Base-by-base conservation (phyloP, 78 protist species). In the Dictyostelium brefeldianum region DNA sequence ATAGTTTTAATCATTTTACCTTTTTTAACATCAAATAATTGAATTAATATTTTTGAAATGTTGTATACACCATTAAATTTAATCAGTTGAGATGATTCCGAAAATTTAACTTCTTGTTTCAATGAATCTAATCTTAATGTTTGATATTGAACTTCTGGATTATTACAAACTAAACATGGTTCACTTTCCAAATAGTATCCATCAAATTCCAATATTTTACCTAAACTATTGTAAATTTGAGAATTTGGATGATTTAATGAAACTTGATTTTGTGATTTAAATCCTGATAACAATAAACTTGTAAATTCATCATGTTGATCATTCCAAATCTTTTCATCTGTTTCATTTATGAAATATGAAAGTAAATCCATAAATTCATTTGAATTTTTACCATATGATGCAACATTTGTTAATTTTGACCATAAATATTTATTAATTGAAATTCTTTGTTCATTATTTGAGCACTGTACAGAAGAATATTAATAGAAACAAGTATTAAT, bases 111-210 rank as follows among this genome's bases (percentile, higher is more conserved):
- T 79, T 97, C 98, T 43, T 95, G 96, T 36, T 70, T 50, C 36
- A 97, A 27, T 6, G 56, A 2, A 22, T 79, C 96, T 18, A 97
- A 77, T 69, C 83, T 27, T 43, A 9, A 6, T 9, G 59, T 29
- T 56, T 56, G 67, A 27, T 93, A 67, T 31, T 94, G 97, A 17
- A 71, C 75, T 48, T 96, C 97, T 31, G 96, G 95, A 56, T 78
- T 77, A 46, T 29, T 64, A 75, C 97, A 95, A 4, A 81, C 89
- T 17, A 81, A 89, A 70, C 96, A 89, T 15, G 98, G 97, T 71
- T 80, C 89, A n/a, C 78, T 20, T 51, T 97, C 98, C 36, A 97
- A 74, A 51, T 94, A 90, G 82, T 92, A 93, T 25, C 97, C 98
- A 27, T 96, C 97, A 12, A 96, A 48, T 5, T 95, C 96, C 43